A percentile compares a stretch with the other conserved stretches of the same genome.
These are phyloP conservation scores for Neurospora pannonica DNA, from an alignment of 495 filamentous ascomycete species.

Conservation along the genomic window DNA sequence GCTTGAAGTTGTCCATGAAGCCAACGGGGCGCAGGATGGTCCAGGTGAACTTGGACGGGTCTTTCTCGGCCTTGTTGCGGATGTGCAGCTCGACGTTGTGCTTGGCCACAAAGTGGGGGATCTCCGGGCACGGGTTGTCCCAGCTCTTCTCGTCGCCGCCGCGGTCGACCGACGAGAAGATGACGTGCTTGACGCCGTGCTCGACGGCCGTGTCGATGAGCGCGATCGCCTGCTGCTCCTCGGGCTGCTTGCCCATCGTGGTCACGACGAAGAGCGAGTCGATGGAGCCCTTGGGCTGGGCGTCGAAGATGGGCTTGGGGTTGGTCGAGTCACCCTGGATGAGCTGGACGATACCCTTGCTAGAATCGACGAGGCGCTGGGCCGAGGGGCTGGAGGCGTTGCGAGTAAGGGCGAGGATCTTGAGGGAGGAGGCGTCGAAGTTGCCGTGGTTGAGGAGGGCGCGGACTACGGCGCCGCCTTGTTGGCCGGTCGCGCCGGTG, in stretches of 20 bases:
- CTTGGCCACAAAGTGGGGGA: slow-evolving; percentile 57
- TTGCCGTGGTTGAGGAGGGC: slow-evolving; percentile 38
- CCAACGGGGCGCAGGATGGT: slow-evolving; percentile 52
- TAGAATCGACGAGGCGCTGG: slow-evolving; percentile 32
- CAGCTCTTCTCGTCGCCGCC: slow-evolving; percentile 46
- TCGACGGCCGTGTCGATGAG: slow-evolving; percentile 50
- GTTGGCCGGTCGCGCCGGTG: slow-evolving; percentile 64
- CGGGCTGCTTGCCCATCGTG: slow-evolving; percentile 27
- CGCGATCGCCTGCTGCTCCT: slow-evolving; percentile 52
- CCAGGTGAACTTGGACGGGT: slow-evolving; percentile 32
- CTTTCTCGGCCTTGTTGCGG: slow-evolving; percentile 25
- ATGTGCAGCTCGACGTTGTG: slow-evolving; percentile 56
- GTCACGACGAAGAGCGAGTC: slow-evolving; percentile 43
- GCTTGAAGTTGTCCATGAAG: slow-evolving; percentile 55
- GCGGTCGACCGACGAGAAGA: slow-evolving; percentile 60
- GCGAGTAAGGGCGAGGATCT: slow-evolving; percentile 64
- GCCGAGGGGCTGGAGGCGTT: slow-evolving; percentile 45
- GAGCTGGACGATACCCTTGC: slow-evolving; percentile 34
- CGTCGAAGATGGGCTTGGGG: slow-evolving; percentile 42
- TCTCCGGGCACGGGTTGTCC: slow-evolving; percentile 41
- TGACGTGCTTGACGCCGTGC: slow-evolving; percentile 41
- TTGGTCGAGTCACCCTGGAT: slow-evolving; percentile 49
- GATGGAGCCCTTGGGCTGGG: slow-evolving; percentile 33
- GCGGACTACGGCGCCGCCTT: slow-evolving; percentile 54
- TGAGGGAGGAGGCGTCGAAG: slow-evolving; percentile 26